A percentile compares a stretch with the other conserved stretches of the same genome.
Conservation (phyloP, 768 basidiomycete genomes). For the Tulasnella sp. region DNA sequence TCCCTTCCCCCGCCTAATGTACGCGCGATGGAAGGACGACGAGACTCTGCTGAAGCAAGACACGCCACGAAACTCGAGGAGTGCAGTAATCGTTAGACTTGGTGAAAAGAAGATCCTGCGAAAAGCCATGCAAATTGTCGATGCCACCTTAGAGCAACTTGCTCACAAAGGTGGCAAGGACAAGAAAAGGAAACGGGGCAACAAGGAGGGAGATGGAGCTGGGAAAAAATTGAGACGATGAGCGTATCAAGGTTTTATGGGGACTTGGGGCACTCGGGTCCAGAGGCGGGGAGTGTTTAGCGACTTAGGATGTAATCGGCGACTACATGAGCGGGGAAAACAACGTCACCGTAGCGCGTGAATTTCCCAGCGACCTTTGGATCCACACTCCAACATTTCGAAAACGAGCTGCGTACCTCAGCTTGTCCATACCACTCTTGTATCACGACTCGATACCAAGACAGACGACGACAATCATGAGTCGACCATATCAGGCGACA, state of each 20-base stretch:
- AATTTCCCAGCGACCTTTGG: constrained; percentile 14
- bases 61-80: constrained; percentile 53
- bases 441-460: constrained; percentile 1
- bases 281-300: not conserved
- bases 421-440: constrained; percentile 13
- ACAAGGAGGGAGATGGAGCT: not conserved
- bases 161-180: not conserved
- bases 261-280: not conserved
- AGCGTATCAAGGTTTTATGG: not conserved
- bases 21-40: constrained; percentile 35
- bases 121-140: constrained; percentile 38
- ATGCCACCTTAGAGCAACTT: constrained; percentile 17
- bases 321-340: not conserved
- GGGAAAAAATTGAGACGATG: constrained; percentile 23
- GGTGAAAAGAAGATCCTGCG: constrained; percentile 77
- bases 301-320: not conserved
- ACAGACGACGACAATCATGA: constrained; percentile 16
- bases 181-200: constrained; percentile 14
- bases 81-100: constrained; percentile 72
- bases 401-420: constrained; percentile 4
- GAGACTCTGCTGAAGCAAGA: constrained; percentile 28
- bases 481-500: constrained; percentile 18
- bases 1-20: not conserved
- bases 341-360: constrained; percentile 14
- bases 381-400: constrained; percentile 13